Conservation (phyloP, 768 basidiomycete species). For the Termitomyces sp. region DNA sequence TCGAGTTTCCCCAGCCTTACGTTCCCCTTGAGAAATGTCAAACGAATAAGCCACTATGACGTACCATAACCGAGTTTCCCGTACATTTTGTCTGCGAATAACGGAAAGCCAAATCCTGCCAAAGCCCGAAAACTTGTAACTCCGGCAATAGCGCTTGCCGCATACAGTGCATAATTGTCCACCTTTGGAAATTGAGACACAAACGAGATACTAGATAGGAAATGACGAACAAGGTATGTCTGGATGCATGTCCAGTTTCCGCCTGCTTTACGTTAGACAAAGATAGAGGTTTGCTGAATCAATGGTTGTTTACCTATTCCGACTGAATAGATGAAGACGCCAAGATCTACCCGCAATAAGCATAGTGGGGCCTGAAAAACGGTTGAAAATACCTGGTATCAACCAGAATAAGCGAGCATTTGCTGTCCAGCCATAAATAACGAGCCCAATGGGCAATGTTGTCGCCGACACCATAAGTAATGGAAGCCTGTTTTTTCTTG, state of each 20-base stretch:
- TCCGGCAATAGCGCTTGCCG: conserved; percentile 53
- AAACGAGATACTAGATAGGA: conserved; percentile 2
- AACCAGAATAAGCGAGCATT: conserved; percentile 51
- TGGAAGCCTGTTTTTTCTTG: conserved; percentile 17
- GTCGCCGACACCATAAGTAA: conserved; percentile 44
- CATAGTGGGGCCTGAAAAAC: not conserved
- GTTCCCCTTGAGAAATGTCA: not conserved
- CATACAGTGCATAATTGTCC: conserved; percentile 78
- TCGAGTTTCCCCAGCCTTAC: conserved; percentile 49
- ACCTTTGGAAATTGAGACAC: conserved; percentile 41
- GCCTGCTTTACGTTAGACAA: conserved; percentile 11
- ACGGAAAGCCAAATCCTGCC: conserved; percentile 58
- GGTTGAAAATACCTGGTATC: conserved; percentile 35
- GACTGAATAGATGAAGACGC: conserved; percentile 41
- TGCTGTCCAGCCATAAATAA: conserved; percentile 61
- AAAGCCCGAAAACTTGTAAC: conserved; percentile 49
- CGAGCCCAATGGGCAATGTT: conserved; percentile 51
- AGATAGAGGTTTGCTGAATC: not conserved
- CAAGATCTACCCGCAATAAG: conserved; percentile 18
- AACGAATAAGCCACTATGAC: not conserved
- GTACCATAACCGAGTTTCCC: conserved; percentile 38
- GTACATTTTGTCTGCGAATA: conserved; percentile 59
- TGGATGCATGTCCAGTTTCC: conserved; percentile 43
- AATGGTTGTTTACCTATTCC: conserved; percentile 35
- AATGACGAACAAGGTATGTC: conserved; percentile 46